These are phyloP conservation scores for Pseudonitzschia pungens DNA, from an alignment of 108 stramenopile genomes.

Conservation along the genomic window DNA sequence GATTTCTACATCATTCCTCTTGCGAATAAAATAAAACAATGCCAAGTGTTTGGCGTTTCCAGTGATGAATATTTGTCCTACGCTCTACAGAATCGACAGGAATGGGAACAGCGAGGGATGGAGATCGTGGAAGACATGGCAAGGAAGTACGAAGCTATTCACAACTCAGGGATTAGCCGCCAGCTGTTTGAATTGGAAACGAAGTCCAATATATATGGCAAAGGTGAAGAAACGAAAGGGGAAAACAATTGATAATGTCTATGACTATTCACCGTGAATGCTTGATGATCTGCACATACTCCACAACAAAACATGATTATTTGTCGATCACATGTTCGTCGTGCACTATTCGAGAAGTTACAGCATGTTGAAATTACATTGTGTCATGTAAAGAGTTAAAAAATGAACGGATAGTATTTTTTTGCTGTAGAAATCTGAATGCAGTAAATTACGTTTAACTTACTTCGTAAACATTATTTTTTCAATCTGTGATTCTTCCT, in stretches of 20 bases:
- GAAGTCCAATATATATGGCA: background rate
- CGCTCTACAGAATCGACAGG: conserved; percentile 24
- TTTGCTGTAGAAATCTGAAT: too few species aligned
- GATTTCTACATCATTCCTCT: conserved; percentile 65
- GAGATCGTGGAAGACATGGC: conserved; percentile 23
- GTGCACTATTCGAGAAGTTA: too few species aligned
- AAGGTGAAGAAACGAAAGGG: background rate
- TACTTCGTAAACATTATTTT: too few species aligned
- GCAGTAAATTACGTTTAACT: too few species aligned
- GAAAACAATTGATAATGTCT: background rate
- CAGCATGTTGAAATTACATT: too few species aligned
- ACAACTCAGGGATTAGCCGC: conserved; percentile 1
- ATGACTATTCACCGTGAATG: background rate
- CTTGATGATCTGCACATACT: background rate
- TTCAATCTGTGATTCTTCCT: too few species aligned
- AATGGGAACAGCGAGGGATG: conserved; percentile 32
- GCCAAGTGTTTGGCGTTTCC: conserved; percentile 57
- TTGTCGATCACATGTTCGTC: too few species aligned
- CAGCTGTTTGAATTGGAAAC: conserved; percentile 1
- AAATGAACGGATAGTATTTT: too few species aligned
- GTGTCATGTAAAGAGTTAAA: too few species aligned
- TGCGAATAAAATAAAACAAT: conserved; percentile 55
- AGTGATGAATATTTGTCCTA: conserved; percentile 44
- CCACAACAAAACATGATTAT: too few species aligned
- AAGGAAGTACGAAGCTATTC: background rate